Evolutionary conservation across 164 flowering plant genomes (phyloP).

Genomic region (Nymphaea colorata): DNA sequence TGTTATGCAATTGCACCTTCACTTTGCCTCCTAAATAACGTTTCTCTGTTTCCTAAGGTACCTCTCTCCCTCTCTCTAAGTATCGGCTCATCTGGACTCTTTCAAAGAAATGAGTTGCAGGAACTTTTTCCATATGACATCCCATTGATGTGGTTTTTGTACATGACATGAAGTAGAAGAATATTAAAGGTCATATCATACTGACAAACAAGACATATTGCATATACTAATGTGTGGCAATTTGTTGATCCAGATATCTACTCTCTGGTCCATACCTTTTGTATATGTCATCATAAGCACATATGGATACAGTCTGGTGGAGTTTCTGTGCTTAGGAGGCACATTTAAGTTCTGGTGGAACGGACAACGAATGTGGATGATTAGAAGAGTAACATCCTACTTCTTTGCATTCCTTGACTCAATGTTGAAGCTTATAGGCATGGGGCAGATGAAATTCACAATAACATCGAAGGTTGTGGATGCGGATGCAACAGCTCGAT

Average conservation of each 20-base stretch:
- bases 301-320: conserved; percentile 20
- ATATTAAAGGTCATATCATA: not conserved
- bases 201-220: not conserved
- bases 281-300: conserved; percentile 25
- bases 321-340: conserved; percentile 36
- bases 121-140: not conserved
- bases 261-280: conserved; percentile 58
- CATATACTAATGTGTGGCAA: not conserved
- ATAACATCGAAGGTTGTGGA: conserved; percentile 47
- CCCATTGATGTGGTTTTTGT: not conserved
- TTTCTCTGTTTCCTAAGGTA: conserved; percentile 22
- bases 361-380: conserved; percentile 64
- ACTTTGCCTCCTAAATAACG: conserved; percentile 14
- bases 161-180: not conserved
- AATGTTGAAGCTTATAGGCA: conserved; percentile 24
- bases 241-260: conserved; percentile 31
- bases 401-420: conserved; percentile 40
- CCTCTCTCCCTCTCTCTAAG: not conserved
- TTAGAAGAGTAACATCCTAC: conserved; percentile 43
- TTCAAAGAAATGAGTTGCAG: not conserved
- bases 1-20: conserved; percentile 17
- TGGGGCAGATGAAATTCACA: conserved; percentile 24
- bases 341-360: conserved; percentile 61
- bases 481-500: conserved; percentile 33
- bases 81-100: not conserved